A percentile compares a stretch with the other conserved stretches of the same genome.
Evolutionary conservation across 176 grass and related monocot genomes (phyloP).

Genomic region (Oryza meyeriana): DNA sequence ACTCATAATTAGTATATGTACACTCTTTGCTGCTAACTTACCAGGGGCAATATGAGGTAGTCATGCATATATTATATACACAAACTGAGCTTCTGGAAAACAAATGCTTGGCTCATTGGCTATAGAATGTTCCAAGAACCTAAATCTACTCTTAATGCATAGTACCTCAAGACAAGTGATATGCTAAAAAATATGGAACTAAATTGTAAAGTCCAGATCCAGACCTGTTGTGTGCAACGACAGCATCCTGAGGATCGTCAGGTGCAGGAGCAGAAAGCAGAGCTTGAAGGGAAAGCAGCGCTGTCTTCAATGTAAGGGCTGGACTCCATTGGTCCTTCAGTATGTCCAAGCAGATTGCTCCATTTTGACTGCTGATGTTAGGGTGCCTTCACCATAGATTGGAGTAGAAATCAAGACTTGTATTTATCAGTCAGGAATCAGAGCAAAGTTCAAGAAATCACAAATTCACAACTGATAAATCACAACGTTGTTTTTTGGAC

Average conservation of each 20-base stretch:
- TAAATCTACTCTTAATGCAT: neutral
- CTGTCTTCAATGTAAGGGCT: constrained; percentile 93
- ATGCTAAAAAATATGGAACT: neutral
- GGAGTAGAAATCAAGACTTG: constrained; percentile 22
- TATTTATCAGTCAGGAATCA: neutral
- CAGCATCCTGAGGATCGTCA: constrained; percentile 97
- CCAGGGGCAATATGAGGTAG: neutral
- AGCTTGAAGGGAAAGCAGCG: constrained; percentile 89
- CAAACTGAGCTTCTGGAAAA: neutral
- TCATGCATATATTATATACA: neutral
- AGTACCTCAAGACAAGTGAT: neutral
- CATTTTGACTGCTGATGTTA: constrained; percentile 99
- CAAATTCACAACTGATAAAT: neutral
- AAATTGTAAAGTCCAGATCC: constrained; percentile 8
- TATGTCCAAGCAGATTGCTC: constrained; percentile 99
- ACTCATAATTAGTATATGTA: neutral
- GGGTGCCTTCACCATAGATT: constrained; percentile 76
- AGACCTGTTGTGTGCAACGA: constrained; percentile 97
- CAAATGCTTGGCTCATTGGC: neutral
- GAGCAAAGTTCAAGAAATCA: neutral
- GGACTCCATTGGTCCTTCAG: constrained; percentile 99
- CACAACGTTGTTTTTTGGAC: neutral
- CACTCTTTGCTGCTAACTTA: constrained; percentile 12
- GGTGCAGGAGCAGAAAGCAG: constrained; percentile 89
- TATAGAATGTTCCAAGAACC: neutral